Evolutionary conservation across 129 eudicot genomes (phyloP).

Genomic region (Daucus carota): DH1_v3.0 NC_030387.2:36311001-36311500

Average conservation of each 20-base stretch:
- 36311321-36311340: neutral
- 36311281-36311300: neutral
- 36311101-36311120: no score
- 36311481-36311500: no score
- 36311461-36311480: neutral
- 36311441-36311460: neutral
- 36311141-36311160: neutral
- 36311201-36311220: slow-evolving; percentile 18
- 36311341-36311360: neutral
- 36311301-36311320: slow-evolving; percentile 7
- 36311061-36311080: no score
- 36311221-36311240: slow-evolving; percentile 2
- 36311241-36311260: slow-evolving; percentile 3
- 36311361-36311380: no score
- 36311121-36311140: no score
- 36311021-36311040: no score
- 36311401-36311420: neutral
- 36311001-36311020: no score
- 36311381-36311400: neutral
- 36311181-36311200: slow-evolving; percentile 25
- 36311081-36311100: no score
- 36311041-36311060: no score
- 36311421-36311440: neutral
- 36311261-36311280: neutral
- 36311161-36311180: neutral